These are phyloP conservation scores for Aspergillus quadrilineatus DNA, from an alignment of 2,329 filamentous ascomycete species.

Conservation along the genomic window DNA sequence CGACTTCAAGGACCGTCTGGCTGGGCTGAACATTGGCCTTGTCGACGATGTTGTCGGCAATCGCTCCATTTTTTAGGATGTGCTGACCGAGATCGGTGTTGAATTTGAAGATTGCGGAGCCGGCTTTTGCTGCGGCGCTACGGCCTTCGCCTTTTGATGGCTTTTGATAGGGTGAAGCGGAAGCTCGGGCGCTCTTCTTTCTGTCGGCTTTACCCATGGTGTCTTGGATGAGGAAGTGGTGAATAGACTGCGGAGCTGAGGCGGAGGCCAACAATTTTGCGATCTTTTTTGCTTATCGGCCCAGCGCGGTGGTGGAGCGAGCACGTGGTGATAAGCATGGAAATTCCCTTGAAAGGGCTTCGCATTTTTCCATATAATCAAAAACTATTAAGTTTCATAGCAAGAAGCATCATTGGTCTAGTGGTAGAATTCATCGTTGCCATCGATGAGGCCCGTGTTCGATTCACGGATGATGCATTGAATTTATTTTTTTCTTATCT, in stretches of 20 bases:
- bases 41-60: conserved; percentile 74
- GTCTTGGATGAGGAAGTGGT: neutral
- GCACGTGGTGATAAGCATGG: neutral
- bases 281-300: neutral
- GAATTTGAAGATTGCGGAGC: conserved; percentile 94
- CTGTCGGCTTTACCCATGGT: conserved; percentile 56
- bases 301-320: neutral
- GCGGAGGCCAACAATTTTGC: neutral
- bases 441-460: conserved; percentile 50
- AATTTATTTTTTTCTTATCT: neutral
- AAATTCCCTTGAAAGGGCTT: too few relatives aligned
- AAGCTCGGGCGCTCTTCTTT: conserved; percentile 54
- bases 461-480: conserved; percentile 48
- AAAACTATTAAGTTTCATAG: too few relatives aligned
- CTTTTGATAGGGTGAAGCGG: conserved; percentile 44
- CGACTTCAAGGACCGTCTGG: conserved; percentile 82
- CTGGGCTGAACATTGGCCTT: conserved; percentile 90
- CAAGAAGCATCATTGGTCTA: conserved; percentile 43
- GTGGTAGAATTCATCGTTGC: conserved; percentile 49
- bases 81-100: conserved; percentile 88
- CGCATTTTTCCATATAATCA: too few relatives aligned
- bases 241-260: neutral
- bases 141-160: neutral
- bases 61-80: conserved; percentile 88
- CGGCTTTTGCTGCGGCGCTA: conserved; percentile 33